phyloP scores from a whole-genome alignment of 2,329 filamentous ascomycete genomes.

The Endocalyx cinctus region DNA sequence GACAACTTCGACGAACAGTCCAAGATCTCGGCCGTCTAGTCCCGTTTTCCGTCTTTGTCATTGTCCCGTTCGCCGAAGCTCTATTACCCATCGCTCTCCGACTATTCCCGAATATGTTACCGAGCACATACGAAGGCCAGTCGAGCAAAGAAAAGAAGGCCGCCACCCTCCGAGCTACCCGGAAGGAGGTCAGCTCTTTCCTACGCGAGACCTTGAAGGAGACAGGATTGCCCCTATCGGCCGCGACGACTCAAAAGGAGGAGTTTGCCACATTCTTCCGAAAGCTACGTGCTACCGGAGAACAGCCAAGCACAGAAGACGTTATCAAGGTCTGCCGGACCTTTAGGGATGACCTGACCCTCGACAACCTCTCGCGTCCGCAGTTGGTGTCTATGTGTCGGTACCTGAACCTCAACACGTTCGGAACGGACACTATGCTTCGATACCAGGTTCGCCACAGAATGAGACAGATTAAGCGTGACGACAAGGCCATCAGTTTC shows the following conservation, averaged over 20 bases:
- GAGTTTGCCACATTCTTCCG: constrained; percentile 97
- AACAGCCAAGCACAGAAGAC: constrained; percentile 80
- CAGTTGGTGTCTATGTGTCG: constrained; percentile 97
- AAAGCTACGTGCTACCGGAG: constrained; percentile 87
- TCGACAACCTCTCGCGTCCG: constrained; percentile 93
- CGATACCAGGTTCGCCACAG: constrained; percentile 95
- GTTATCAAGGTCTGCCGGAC: constrained; percentile 99
- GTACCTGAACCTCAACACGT: constrained; percentile 96
- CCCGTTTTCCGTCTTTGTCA: constrained; percentile 94
- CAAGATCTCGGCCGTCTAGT: constrained; percentile 89
- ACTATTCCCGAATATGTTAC: constrained; percentile 94
- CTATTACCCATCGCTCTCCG: constrained; percentile 87
- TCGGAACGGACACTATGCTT: constrained; percentile 96
- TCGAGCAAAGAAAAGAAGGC: constrained; percentile 89
- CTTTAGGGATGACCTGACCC: constrained; percentile 94
- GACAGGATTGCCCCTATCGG: constrained; percentile 84
- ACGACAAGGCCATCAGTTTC: constrained; percentile 89
- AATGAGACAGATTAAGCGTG: constrained; percentile 98
- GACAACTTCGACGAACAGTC: constrained; percentile 88
- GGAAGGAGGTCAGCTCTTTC: constrained; percentile 91
- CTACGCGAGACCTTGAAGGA: constrained; percentile 84
- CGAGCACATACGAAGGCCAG: constrained; percentile 93
- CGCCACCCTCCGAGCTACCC: constrained; percentile 71
- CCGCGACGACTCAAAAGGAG: constrained; percentile 79
- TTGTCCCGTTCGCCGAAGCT: constrained; percentile 93